These are phyloP conservation scores for Cucurbitaria berberidis DNA, from an alignment of 2,329 filamentous ascomycete genomes.

Conservation along the genomic window DNA sequence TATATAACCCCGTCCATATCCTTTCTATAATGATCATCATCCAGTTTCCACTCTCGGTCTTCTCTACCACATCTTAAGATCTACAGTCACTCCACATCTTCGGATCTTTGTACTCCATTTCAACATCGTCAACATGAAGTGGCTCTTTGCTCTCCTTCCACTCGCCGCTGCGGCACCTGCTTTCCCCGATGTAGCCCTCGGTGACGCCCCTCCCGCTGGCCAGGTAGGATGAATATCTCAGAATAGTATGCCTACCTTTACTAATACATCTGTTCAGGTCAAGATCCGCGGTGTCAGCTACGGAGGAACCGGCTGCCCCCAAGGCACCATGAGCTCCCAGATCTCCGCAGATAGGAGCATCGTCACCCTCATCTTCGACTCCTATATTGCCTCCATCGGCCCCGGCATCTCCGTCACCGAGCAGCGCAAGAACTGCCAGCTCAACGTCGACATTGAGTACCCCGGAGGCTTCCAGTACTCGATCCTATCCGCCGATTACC, in stretches of 20 bases:
- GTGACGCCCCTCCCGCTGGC: slow-evolving; percentile 39
- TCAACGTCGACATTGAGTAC: slow-evolving; percentile 60
- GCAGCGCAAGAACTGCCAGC: slow-evolving; percentile 61
- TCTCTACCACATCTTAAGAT: slow-evolving; percentile 25
- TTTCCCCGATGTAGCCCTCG: slow-evolving; percentile 24
- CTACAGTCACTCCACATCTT: slow-evolving; percentile 13
- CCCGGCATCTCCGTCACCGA: slow-evolving; percentile 51
- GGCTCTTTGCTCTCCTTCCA: slow-evolving; percentile 43
- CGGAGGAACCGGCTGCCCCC: slow-evolving; percentile 57
- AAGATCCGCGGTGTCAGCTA: slow-evolving; percentile 54
- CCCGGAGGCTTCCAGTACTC: slow-evolving; percentile 61
- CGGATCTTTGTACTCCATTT: slow-evolving; percentile 17
- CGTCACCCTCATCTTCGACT: slow-evolving; percentile 61
- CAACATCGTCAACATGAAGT: slow-evolving; percentile 46
- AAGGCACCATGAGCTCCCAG: slow-evolving; percentile 51
- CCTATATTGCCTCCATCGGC: slow-evolving; percentile 59
- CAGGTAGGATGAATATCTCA: slow-evolving; percentile 23
- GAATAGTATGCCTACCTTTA: not conserved
- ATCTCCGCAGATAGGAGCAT: slow-evolving; percentile 53
- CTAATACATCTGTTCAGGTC: slow-evolving; percentile 40
- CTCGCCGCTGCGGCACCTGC: slow-evolving; percentile 39
- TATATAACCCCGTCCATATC: slow-evolving; percentile 42
- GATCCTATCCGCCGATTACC: slow-evolving; percentile 59
- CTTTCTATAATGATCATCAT: slow-evolving; percentile 40
- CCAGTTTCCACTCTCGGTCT: slow-evolving; percentile 32